Evolutionary conservation across 106 monocot species (phyloP).

Genomic region (Phalaenopsis equestris): DNA sequence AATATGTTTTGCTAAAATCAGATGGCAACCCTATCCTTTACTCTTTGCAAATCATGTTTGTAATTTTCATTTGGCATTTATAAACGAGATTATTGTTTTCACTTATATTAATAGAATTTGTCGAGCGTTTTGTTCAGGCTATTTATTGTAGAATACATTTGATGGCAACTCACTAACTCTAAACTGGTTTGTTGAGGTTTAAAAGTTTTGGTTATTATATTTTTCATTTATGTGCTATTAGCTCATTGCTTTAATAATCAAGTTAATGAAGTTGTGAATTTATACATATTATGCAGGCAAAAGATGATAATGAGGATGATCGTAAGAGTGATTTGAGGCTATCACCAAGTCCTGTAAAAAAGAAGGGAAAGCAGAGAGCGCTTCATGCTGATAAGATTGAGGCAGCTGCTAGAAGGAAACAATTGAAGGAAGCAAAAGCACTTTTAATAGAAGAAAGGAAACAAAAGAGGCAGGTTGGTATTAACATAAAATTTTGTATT

Average conservation of each 20-base stretch:
- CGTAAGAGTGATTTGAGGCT: not conserved
- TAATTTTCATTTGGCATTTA: not conserved
- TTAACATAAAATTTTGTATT: not conserved
- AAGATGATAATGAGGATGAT: constrained; percentile 9
- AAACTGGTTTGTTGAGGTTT: not conserved
- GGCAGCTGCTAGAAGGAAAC: constrained; percentile 38
- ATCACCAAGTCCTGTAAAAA: constrained; percentile 12
- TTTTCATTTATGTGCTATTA: not conserved
- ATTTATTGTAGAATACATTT: not conserved
- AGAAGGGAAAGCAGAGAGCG: constrained; percentile 18
- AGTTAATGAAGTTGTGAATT: not conserved
- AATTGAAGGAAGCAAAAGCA: constrained; percentile 63
- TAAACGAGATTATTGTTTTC: not conserved
- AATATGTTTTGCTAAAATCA: too few species aligned
- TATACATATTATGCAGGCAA: constrained; percentile 14
- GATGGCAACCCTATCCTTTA: not conserved
- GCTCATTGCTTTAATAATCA: constrained; percentile 4
- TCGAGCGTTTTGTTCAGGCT: not conserved
- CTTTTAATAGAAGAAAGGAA: constrained; percentile 59
- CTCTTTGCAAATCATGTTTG: not conserved
- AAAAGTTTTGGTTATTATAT: not conserved
- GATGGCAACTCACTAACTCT: not conserved
- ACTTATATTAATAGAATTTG: not conserved
- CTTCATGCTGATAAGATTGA: constrained; percentile 21
- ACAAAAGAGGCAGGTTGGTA: constrained; percentile 48